Evolutionary conservation across 2,329 filamentous ascomycete species (phyloP).

Genomic region (Aspergillus ruber): DNA sequence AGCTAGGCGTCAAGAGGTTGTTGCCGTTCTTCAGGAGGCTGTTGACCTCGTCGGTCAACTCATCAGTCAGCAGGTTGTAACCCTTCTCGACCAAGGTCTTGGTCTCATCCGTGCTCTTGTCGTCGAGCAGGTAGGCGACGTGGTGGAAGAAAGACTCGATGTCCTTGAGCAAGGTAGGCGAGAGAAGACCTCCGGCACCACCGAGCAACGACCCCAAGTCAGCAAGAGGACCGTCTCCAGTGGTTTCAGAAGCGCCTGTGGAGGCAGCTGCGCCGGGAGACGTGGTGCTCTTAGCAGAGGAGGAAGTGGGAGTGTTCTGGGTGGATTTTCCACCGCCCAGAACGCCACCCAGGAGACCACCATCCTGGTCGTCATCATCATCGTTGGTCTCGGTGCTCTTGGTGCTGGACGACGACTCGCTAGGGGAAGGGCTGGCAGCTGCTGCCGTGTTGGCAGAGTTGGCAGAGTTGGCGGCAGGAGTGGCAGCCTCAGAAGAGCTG

Average conservation of each 20-base stretch:
- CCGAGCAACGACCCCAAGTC: constrained; percentile 29
- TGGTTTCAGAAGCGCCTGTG: constrained; percentile 1
- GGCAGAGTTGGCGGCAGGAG: not conserved
- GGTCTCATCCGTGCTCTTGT: constrained; percentile 24
- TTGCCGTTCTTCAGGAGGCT: constrained; percentile 8
- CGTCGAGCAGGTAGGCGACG: constrained; percentile 26
- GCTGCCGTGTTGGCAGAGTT: constrained; percentile 2
- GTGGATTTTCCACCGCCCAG: constrained; percentile 1
- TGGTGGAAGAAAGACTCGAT: constrained; percentile 30
- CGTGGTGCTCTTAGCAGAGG: not conserved
- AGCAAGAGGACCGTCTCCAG: constrained; percentile 5
- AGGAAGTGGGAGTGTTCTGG: not conserved
- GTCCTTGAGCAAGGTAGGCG: constrained; percentile 23
- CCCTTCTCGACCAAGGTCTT: constrained; percentile 22
- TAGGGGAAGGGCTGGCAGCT: constrained; percentile 3
- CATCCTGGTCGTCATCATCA: constrained; percentile 2
- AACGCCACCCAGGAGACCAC: constrained; percentile 2
- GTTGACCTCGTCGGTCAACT: constrained; percentile 1
- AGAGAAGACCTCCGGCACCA: constrained; percentile 20
- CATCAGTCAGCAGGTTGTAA: constrained; percentile 11
- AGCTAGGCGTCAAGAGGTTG: constrained; percentile 2
- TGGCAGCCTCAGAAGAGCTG: not conserved
- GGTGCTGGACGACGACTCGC: constrained; percentile 2
- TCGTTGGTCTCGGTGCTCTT: not conserved
- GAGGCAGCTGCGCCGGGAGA: constrained; percentile 1